Conservation (phyloP, 352 stramenopile genomes). For the Pilasporangium apinafurcum region DNA sequence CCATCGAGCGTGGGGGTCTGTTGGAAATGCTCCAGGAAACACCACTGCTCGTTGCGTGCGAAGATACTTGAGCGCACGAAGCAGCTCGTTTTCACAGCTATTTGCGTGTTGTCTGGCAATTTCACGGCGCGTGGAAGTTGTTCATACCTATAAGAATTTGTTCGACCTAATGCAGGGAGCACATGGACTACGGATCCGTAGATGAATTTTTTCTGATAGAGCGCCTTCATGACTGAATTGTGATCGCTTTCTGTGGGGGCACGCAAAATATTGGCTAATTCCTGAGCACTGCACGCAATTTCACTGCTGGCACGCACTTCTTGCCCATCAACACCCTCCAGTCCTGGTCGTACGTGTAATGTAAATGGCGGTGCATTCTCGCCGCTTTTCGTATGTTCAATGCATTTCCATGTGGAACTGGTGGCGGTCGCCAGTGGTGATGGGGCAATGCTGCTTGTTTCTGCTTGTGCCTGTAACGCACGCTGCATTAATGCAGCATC, state of each 20-base stretch:
- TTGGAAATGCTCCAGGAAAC: slow-evolving; percentile 35
- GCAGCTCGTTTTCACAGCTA: slow-evolving; percentile 31
- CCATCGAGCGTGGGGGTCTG: slow-evolving; percentile 3
- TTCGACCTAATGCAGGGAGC: slow-evolving; percentile 3
- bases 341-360: no score
- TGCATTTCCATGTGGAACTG: no score
- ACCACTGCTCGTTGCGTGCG: slow-evolving; percentile 38
- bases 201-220: slow-evolving; percentile 15
- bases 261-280: slow-evolving; percentile 1
- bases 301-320: slow-evolving; percentile 4
- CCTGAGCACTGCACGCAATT: slow-evolving; percentile 5
- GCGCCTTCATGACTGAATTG: slow-evolving; percentile 6
- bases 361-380: no score
- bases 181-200: slow-evolving; percentile 41
- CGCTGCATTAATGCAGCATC: no score
- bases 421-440: no score
- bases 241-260: not conserved
- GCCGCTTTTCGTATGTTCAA: no score
- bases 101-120: slow-evolving; percentile 11
- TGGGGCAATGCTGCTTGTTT: no score
- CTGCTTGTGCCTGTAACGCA: no score
- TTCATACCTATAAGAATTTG: not conserved
- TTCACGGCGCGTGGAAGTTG: not conserved
- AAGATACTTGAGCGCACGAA: slow-evolving; percentile 29
- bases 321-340: no score